A percentile compares a stretch with the other conserved stretches of the same genome.
These are phyloP conservation scores for Millerozyma miso DNA, from an alignment of 805 yeast species.

Conservation along the genomic window DNA sequence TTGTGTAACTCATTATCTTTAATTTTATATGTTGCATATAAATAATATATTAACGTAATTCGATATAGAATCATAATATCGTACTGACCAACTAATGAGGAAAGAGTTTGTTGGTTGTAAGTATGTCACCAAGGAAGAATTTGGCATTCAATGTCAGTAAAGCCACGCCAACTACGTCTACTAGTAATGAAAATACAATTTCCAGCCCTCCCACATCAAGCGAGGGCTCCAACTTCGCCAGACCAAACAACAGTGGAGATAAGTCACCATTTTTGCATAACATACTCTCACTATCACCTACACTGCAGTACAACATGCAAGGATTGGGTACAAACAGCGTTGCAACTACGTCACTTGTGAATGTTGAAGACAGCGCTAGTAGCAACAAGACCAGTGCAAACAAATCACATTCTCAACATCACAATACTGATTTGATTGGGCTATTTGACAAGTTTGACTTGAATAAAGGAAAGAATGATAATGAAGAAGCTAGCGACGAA, in stretches of 20 bases:
- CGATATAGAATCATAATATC: not conserved
- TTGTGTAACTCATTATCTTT: not conserved
- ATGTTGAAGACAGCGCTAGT: constrained; percentile 10
- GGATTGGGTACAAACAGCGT: constrained; percentile 6
- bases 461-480: constrained; percentile 6
- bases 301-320: not conserved
- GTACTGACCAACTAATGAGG: not conserved
- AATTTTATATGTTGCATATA: not conserved
- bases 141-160: constrained; percentile 33
- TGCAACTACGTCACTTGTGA: constrained; percentile 17
- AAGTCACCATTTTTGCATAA: constrained; percentile 17
- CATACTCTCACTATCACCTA: constrained; percentile 7
- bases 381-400: not conserved
- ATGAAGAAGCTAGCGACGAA: constrained; percentile 4
- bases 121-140: constrained; percentile 27
- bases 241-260: constrained; percentile 2
- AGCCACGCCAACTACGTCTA: constrained; percentile 40
- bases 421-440: constrained; percentile 23
- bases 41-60: too few species aligned
- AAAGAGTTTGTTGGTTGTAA: not conserved
- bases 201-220: constrained; percentile 12
- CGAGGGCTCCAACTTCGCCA: constrained; percentile 5
- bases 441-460: constrained; percentile 34
- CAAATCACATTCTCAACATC: not conserved
- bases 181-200: constrained; percentile 30